Conservation (phyloP, 169 alveolate genomes). For the Plasmodium ovale region DNA sequence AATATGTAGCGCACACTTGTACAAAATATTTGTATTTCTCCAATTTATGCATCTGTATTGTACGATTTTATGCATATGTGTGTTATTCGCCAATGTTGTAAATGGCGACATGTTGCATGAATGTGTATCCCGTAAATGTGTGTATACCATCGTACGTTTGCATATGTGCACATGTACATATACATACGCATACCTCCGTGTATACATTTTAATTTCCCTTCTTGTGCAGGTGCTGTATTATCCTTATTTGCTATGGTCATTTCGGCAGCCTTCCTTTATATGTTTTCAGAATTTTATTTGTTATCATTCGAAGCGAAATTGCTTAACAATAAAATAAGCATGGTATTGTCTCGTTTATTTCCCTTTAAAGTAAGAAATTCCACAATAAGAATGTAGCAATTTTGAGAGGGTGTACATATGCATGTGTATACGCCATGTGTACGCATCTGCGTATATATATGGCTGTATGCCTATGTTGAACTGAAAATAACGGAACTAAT, state of each 20-base stretch:
- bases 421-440: background rate
- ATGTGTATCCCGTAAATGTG: background rate
- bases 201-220: background rate
- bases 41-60: background rate
- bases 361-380: constrained; percentile 63
- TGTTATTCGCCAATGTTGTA: no score
- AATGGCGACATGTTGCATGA: no score
- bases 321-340: constrained; percentile 55
- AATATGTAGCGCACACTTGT: background rate
- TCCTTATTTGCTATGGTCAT: constrained; percentile 62
- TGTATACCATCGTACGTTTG: no score
- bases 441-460: background rate
- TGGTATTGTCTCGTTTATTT: constrained; percentile 55
- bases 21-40: background rate
- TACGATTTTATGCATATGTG: background rate
- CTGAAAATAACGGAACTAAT: constrained; percentile 3
- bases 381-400: constrained; percentile 1
- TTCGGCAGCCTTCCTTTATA: constrained; percentile 73
- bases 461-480: no score
- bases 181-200: no score
- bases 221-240: constrained; percentile 57
- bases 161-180: no score
- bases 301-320: constrained; percentile 63
- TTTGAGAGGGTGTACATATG: constrained; percentile 1
- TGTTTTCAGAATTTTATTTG: constrained; percentile 73